Conservation (phyloP, 176 grass and related monocot genomes). For the Zizania latifolia region DNA sequence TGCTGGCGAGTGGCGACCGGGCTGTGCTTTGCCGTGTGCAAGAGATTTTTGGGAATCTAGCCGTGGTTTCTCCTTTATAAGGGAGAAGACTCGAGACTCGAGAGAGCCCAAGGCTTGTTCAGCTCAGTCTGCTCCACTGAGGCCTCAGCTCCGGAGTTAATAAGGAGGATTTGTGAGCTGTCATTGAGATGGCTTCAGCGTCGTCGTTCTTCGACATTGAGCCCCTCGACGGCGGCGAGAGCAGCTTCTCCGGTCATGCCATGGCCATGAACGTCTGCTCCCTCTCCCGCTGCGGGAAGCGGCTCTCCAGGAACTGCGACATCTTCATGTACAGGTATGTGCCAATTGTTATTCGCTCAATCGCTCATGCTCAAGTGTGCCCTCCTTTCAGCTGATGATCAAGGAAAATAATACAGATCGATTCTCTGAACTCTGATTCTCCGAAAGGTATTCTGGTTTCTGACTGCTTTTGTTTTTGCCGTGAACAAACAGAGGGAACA, state of each 20-base stretch:
- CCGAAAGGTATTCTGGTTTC: background rate
- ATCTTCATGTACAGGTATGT: slow-evolving; percentile 64
- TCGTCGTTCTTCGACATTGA: slow-evolving; percentile 19
- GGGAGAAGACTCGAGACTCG: background rate
- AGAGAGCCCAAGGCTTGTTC: background rate
- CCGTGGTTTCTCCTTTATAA: slow-evolving; percentile 34
- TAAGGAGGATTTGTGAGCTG: background rate
- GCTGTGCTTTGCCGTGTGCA: background rate
- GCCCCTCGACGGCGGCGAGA: background rate
- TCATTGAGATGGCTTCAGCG: slow-evolving; percentile 5
- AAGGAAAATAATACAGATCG: background rate
- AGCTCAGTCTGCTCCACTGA: background rate
- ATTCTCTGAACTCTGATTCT: background rate
- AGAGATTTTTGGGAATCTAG: slow-evolving; percentile 27
- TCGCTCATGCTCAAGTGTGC: background rate
- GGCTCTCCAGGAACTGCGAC: slow-evolving; percentile 24
- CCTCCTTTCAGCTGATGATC: background rate
- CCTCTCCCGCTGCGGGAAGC: slow-evolving; percentile 53
- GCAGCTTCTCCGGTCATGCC: background rate
- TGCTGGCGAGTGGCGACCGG: background rate
- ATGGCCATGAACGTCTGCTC: slow-evolving; percentile 46
- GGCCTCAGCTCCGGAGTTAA: background rate
- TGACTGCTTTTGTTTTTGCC: background rate
- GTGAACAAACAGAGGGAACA: slow-evolving; percentile 46
- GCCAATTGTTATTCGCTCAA: too few species aligned